Evolutionary conservation across 345 rosid species (phyloP).

Genomic region (Sisymbrium irio): DNA sequence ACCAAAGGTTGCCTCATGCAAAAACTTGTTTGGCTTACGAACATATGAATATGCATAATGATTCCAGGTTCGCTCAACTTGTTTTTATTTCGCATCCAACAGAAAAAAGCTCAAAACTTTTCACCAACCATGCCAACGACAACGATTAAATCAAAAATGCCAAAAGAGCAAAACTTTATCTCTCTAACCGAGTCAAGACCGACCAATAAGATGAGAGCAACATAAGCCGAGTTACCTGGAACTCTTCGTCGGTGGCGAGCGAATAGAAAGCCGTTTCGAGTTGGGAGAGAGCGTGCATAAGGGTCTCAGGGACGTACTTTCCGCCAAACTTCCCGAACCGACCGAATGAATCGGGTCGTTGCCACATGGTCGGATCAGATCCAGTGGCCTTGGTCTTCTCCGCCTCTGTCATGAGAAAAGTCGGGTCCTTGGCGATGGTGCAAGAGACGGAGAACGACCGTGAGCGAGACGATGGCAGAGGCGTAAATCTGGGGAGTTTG

Average conservation of each 20-base stretch:
- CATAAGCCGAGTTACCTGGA: slow-evolving; percentile 50
- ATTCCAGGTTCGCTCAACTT: neutral
- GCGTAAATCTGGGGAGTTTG: slow-evolving; percentile 27
- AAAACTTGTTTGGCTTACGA: neutral
- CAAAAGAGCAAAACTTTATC: neutral
- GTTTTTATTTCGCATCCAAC: neutral
- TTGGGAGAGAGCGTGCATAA: slow-evolving; percentile 81
- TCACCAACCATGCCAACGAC: neutral
- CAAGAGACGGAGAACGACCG: slow-evolving; percentile 42
- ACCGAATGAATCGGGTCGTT: slow-evolving; percentile 80
- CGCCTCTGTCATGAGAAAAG: slow-evolving; percentile 39
- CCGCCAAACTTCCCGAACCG: slow-evolving; percentile 93
- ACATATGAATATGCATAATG: neutral
- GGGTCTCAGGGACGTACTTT: slow-evolving; percentile 89
- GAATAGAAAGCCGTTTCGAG: slow-evolving; percentile 73
- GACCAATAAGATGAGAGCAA: neutral
- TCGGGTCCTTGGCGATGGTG: slow-evolving; percentile 45
- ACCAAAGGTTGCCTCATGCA: neutral
- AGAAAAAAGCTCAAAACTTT: neutral
- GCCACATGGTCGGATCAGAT: slow-evolving; percentile 43
- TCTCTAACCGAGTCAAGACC: neutral
- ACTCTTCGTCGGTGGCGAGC: slow-evolving; percentile 56
- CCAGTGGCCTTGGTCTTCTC: slow-evolving; percentile 10
- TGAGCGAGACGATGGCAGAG: slow-evolving; percentile 24
- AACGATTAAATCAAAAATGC: neutral